Conservation (phyloP, 306 rosid genomes). For the Herpetospermum pedunculosum region DNA sequence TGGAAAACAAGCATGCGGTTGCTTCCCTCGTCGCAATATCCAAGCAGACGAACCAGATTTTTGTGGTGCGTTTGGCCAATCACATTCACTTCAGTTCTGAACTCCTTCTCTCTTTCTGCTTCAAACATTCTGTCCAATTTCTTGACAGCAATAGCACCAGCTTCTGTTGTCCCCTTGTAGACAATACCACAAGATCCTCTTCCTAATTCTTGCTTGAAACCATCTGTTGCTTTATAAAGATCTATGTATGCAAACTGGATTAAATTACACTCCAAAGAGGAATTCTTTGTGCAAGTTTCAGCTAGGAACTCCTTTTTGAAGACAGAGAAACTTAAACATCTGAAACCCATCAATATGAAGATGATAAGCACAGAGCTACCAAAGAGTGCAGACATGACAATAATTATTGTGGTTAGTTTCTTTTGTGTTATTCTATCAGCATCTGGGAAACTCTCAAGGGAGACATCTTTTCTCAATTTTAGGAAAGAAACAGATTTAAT, state of each 20-base stretch:
- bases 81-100: conserved; percentile 14
- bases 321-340: neutral
- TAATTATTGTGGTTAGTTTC: neutral
- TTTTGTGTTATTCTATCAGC: neutral
- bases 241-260: conserved; percentile 13
- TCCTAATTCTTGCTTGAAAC: conserved; percentile 26
- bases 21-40: conserved; percentile 26
- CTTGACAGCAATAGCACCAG: conserved; percentile 18
- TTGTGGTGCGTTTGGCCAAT: conserved; percentile 23
- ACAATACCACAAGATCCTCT: conserved; percentile 23
- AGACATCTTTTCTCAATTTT: neutral
- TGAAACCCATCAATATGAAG: neutral
- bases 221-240: conserved; percentile 13
- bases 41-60: conserved; percentile 21
- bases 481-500: neutral
- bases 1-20: conserved; percentile 26
- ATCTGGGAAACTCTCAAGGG: neutral
- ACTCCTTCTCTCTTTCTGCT: conserved; percentile 20
- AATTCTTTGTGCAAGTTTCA: neutral
- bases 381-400: neutral
- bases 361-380: neutral
- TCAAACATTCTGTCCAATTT: conserved; percentile 10
- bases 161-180: neutral
- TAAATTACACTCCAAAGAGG: neutral
- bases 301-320: neutral